Conservation (phyloP, 2,329 filamentous ascomycete species). For the Chaetomiaceae sp. region DNA sequence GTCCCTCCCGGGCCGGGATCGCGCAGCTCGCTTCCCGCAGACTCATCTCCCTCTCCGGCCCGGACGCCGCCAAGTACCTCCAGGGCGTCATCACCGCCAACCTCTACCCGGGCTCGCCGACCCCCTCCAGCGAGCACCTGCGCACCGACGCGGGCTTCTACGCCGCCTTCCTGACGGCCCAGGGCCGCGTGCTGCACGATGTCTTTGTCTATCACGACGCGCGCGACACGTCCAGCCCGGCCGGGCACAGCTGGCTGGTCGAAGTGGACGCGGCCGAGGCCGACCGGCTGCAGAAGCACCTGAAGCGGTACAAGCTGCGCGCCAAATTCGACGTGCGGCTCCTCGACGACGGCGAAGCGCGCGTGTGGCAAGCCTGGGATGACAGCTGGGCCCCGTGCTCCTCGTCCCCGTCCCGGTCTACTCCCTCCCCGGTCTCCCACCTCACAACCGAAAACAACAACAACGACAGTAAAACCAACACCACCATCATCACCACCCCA, state of each 20-base stretch:
- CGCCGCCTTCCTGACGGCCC: conserved; percentile 78
- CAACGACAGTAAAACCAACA: neutral
- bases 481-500: conserved; percentile 35
- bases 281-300: conserved; percentile 59
- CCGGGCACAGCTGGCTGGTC: conserved; percentile 60
- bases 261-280: conserved; percentile 74
- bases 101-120: conserved; percentile 37
- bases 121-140: conserved; percentile 23
- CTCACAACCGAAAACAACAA: no score
- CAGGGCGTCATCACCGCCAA: conserved; percentile 82
- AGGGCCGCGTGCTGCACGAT: conserved; percentile 80
- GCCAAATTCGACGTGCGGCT: conserved; percentile 69
- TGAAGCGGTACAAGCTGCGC: conserved; percentile 82
- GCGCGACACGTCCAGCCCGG: conserved; percentile 16
- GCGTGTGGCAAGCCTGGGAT: conserved; percentile 73
- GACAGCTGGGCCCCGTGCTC: conserved; percentile 33
- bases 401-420: neutral
- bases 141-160: conserved; percentile 57
- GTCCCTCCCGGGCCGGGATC: conserved; percentile 46
- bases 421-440: neutral
- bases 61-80: conserved; percentile 76
- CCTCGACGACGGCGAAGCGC: conserved; percentile 59
- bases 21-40: conserved; percentile 65
- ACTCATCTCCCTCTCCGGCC: conserved; percentile 73
- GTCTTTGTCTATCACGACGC: conserved; percentile 76